Evolutionary conservation across 2,329 filamentous ascomycete species (phyloP).

Genomic region (Cercospora sp.): DNA sequence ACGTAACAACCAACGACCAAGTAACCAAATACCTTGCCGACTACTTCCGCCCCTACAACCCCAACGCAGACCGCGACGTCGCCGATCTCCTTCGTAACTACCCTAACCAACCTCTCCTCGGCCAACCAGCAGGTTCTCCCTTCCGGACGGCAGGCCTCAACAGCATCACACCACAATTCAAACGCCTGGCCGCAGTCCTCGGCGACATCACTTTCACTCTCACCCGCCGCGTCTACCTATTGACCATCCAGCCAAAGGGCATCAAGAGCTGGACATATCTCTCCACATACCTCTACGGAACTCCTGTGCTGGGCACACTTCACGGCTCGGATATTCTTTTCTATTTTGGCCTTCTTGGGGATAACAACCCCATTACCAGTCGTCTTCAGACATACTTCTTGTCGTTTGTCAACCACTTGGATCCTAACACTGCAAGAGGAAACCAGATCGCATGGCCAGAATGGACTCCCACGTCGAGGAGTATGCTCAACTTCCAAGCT

Average conservation of each 20-base stretch:
- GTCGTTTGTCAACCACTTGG: constrained; percentile 68
- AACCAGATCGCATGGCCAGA: constrained; percentile 53
- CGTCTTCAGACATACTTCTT: constrained; percentile 70
- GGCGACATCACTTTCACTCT: constrained; percentile 77
- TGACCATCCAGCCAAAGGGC: constrained; percentile 48
- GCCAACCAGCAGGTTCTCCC: constrained; percentile 63
- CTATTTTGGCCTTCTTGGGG: constrained; percentile 16
- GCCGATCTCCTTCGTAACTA: constrained; percentile 63
- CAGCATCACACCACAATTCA: constrained; percentile 74
- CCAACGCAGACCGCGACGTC: constrained; percentile 44
- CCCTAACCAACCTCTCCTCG: constrained; percentile 47
- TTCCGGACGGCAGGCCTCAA: constrained; percentile 70
- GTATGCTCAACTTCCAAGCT: constrained; percentile 55
- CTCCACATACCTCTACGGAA: constrained; percentile 68
- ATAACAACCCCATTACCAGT: constrained; percentile 21
- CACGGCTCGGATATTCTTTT: constrained; percentile 57
- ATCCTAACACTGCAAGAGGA: constrained; percentile 61
- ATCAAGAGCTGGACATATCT: constrained; percentile 76
- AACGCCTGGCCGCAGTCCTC: constrained; percentile 70
- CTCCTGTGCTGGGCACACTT: constrained; percentile 72
- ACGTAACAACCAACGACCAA: constrained; percentile 62
- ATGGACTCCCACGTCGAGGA: constrained; percentile 51
- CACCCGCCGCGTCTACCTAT: constrained; percentile 65
- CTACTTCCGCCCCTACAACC: constrained; percentile 55
- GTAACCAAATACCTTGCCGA: constrained; percentile 64